These are phyloP conservation scores for Amorphotheca resinae DNA, from an alignment of 495 filamentous ascomycete genomes.

Conservation along the genomic window DNA sequence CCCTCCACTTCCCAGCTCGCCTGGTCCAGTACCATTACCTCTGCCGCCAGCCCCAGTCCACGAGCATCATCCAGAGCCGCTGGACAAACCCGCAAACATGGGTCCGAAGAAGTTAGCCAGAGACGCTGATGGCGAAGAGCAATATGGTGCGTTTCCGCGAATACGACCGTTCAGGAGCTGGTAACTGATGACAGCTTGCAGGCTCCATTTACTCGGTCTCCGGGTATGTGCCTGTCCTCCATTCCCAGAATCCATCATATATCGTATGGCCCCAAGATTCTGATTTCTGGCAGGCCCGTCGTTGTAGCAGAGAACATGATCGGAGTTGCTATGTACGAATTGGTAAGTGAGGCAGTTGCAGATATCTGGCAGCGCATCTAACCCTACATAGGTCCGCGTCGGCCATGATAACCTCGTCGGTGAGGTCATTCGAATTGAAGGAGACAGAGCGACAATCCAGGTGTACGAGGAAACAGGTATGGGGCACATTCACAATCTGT, in stretches of 20 bases:
- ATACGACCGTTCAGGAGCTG: conserved; percentile 2
- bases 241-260: too few relatives aligned
- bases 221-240: conserved; percentile 44
- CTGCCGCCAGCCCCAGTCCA: conserved; percentile 4
- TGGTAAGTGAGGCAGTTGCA: conserved; percentile 49
- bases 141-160: conserved; percentile 17
- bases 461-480: conserved; percentile 97
- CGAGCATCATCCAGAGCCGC: neutral
- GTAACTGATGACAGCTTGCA: conserved; percentile 22
- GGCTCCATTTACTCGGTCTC: conserved; percentile 74
- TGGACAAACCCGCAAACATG: conserved; percentile 9
- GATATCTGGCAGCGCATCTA: conserved; percentile 3
- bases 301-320: conserved; percentile 97
- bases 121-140: conserved; percentile 21
- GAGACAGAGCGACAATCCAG: conserved; percentile 91
- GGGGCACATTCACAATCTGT: conserved; percentile 12
- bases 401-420: conserved; percentile 83
- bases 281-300: conserved; percentile 56
- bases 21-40: neutral
- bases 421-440: conserved; percentile 95
- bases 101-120: conserved; percentile 13
- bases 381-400: conserved; percentile 54
- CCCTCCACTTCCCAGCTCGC: conserved; percentile 13
- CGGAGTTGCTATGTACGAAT: conserved; percentile 98
- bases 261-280: too few relatives aligned